phyloP scores from a whole-genome alignment of 345 rosid species.

The Heritiera fomes region DNA sequence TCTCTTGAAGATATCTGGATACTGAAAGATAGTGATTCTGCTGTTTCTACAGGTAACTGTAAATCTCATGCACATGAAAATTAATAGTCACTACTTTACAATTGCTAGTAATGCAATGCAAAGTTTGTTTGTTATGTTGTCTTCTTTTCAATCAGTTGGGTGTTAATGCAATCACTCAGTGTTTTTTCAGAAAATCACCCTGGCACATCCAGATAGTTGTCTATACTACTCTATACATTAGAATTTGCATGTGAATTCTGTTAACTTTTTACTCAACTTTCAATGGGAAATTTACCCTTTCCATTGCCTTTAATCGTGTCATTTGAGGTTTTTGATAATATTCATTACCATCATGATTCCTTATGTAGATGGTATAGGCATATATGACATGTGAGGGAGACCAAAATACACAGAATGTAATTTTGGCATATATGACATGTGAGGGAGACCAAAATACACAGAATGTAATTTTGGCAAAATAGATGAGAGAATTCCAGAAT shows the following conservation, averaged over 20 bases:
- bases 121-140: background rate
- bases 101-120: constrained; percentile 10
- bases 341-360: background rate
- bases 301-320: background rate
- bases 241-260: background rate
- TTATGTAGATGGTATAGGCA: background rate
- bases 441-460: background rate
- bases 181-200: background rate
- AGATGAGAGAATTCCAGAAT: background rate
- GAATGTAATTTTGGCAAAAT: background rate
- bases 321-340: background rate
- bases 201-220: background rate
- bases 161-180: background rate
- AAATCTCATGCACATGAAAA: constrained; percentile 10
- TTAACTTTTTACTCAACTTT: background rate
- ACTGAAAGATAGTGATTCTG: constrained; percentile 33
- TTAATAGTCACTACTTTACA: background rate
- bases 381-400: background rate
- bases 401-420: background rate
- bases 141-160: background rate
- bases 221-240: background rate
- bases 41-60: constrained; percentile 44
- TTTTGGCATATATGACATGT: background rate
- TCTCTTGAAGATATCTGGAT: constrained; percentile 66
- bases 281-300: background rate